Conservation (phyloP, 2,329 filamentous ascomycete species). For the Talaromyces sp. region DNA sequence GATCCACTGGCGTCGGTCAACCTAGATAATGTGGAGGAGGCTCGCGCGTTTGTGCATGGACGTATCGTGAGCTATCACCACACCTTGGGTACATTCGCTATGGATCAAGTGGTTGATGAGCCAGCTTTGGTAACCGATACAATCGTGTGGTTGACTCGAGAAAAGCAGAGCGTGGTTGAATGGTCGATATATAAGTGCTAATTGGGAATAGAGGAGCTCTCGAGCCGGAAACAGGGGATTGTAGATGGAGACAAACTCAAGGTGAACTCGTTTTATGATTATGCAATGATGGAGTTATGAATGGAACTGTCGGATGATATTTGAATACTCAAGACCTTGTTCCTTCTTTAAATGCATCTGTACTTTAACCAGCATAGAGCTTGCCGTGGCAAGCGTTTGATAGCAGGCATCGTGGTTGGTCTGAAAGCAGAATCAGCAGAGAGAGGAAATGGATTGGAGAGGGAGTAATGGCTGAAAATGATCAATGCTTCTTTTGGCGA, state of each 20-base stretch:
- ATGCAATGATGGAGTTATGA: neutral
- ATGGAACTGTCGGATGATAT: neutral
- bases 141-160: constrained; percentile 24
- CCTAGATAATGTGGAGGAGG: too few species aligned
- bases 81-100: neutral
- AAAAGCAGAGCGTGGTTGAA: constrained; percentile 29
- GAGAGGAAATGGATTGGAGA: neutral
- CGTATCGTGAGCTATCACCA: too few species aligned
- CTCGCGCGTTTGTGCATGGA: too few species aligned
- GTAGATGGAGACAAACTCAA: constrained; percentile 40
- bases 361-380: neutral
- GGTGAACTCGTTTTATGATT: constrained; percentile 24
- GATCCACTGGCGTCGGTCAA: too few species aligned
- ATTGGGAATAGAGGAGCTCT: constrained; percentile 24
- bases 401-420: neutral
- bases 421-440: neutral
- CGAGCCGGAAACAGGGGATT: constrained; percentile 24
- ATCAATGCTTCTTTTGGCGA: neutral
- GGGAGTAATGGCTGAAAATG: neutral
- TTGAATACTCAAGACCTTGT: neutral
- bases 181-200: constrained; percentile 24
- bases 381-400: neutral
- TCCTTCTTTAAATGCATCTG: neutral
- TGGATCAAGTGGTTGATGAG: constrained; percentile 37
- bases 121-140: constrained; percentile 27